Evolutionary conservation across 805 yeast species (phyloP).

Genomic region (Hanseniaspora clermontiae): DNA sequence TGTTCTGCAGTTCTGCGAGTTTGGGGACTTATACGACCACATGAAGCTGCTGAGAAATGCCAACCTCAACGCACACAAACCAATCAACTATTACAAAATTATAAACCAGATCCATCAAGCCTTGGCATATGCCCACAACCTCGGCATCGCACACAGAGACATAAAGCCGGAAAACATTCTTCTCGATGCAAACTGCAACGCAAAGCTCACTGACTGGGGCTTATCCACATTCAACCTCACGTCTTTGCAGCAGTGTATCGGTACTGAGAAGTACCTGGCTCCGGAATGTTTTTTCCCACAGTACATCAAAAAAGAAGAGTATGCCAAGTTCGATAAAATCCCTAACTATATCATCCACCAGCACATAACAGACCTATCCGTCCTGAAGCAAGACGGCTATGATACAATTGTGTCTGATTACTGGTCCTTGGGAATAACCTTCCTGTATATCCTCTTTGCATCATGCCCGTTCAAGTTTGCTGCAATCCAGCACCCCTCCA

Average conservation of each 20-base stretch:
- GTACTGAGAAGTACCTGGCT: constrained; percentile 84
- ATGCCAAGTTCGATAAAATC: constrained; percentile 12
- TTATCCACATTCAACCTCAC: constrained; percentile 34
- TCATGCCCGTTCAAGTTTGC: constrained; percentile 65
- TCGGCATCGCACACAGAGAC: constrained; percentile 56
- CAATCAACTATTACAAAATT: constrained; percentile 28
- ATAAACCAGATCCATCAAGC: constrained; percentile 42
- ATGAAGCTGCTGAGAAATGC: constrained; percentile 20
- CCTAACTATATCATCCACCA: constrained; percentile 22
- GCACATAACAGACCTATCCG: background rate
- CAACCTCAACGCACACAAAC: constrained; percentile 5
- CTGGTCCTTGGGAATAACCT: constrained; percentile 79
- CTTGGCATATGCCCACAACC: constrained; percentile 41
- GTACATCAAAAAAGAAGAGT: constrained; percentile 28
- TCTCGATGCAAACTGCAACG: constrained; percentile 37
- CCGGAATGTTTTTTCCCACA: constrained; percentile 55
- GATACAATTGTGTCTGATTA: constrained; percentile 68
- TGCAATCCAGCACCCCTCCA: constrained; percentile 53
- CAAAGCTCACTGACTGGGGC: constrained; percentile 68
- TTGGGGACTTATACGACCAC: constrained; percentile 56
- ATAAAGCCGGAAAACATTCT: constrained; percentile 63
- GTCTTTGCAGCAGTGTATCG: constrained; percentile 32
- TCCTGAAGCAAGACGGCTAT: constrained; percentile 29
- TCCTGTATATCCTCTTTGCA: constrained; percentile 69
- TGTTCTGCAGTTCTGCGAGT: constrained; percentile 53